These are phyloP conservation scores for Ambrosia hybrid DNA, from an alignment of 140 eudicot species.

Conservation along the genomic window DNA sequence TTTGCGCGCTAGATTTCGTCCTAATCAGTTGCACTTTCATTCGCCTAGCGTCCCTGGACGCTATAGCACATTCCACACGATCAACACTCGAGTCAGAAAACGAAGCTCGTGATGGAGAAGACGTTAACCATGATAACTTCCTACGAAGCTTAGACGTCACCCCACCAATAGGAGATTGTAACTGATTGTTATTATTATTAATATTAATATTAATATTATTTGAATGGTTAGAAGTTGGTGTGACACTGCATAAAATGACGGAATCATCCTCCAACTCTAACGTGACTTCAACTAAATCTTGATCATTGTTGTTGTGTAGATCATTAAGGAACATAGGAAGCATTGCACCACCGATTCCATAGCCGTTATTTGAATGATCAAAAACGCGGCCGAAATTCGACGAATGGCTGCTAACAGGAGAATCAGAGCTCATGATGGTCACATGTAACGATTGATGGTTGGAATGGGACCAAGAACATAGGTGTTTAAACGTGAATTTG, in stretches of 20 bases:
- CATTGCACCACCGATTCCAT: conserved; percentile 78
- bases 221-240: conserved; percentile 41
- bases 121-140: conserved; percentile 56
- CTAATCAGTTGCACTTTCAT: conserved; percentile 58
- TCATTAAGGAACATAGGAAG: conserved; percentile 81
- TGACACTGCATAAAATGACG: conserved; percentile 53
- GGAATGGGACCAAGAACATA: conserved; percentile 2
- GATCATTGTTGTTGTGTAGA: conserved; percentile 44
- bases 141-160: conserved; percentile 40
- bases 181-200: too few relatives aligned
- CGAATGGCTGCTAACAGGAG: conserved; percentile 33
- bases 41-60: conserved; percentile 60
- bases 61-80: conserved; percentile 13
- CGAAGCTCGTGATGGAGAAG: conserved; percentile 45
- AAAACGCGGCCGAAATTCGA: conserved; percentile 53
- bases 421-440: conserved; percentile 41
- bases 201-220: not conserved
- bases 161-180: not conserved
- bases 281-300: conserved; percentile 73
- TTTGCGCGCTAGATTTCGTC: conserved; percentile 75
- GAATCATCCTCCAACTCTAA: conserved; percentile 60
- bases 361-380: conserved; percentile 38
- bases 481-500: conserved; percentile 22
- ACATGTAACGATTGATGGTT: not conserved
- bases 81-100: conserved; percentile 33